phyloP scores from a whole-genome alignment of 176 grass and related monocot species.

The Otatea glauca region DNA sequence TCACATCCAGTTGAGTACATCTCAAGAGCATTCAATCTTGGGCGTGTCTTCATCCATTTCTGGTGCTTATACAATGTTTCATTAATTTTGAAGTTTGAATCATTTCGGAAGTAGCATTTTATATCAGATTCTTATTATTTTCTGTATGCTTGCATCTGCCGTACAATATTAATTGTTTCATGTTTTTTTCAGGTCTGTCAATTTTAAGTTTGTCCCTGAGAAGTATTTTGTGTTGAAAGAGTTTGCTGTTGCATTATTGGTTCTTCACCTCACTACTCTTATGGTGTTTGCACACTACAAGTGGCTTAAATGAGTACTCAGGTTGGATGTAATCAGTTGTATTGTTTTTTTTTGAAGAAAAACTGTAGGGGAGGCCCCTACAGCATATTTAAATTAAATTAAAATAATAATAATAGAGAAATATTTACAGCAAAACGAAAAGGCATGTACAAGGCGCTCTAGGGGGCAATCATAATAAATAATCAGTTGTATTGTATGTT shows the following conservation, averaged over 20 bases:
- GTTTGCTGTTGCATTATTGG: conserved; percentile 69
- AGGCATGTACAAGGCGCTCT: too few species aligned
- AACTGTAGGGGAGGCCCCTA: too few species aligned
- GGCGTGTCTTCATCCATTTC: conserved; percentile 97
- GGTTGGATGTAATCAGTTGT: conserved; percentile 25
- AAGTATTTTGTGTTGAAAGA: conserved; percentile 91
- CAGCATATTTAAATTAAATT: too few species aligned
- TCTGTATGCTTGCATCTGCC: background rate
- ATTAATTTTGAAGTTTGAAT: conserved; percentile 7
- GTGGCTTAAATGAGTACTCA: conserved; percentile 81
- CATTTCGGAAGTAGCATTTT: conserved; percentile 33
- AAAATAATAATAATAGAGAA: too few species aligned
- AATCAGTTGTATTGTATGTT: background rate
- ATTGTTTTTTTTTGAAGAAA: too few species aligned
- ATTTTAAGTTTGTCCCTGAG: conserved; percentile 96
- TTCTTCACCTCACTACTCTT: conserved; percentile 87
- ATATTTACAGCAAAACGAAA: too few species aligned
- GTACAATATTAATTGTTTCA: conserved; percentile 23
- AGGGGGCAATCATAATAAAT: background rate
- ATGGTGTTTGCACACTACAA: conserved; percentile 82
- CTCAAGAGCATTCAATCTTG: conserved; percentile 92
- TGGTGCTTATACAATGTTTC: conserved; percentile 61
- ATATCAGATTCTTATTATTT: conserved; percentile 30
- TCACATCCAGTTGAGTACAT: conserved; percentile 80
- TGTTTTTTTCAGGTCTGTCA: conserved; percentile 78